Evolutionary conservation across 345 rosid species (phyloP), one percentile per base, ranked within the genome.

Genomic region (Melaleuca quinquenervia): DNA sequence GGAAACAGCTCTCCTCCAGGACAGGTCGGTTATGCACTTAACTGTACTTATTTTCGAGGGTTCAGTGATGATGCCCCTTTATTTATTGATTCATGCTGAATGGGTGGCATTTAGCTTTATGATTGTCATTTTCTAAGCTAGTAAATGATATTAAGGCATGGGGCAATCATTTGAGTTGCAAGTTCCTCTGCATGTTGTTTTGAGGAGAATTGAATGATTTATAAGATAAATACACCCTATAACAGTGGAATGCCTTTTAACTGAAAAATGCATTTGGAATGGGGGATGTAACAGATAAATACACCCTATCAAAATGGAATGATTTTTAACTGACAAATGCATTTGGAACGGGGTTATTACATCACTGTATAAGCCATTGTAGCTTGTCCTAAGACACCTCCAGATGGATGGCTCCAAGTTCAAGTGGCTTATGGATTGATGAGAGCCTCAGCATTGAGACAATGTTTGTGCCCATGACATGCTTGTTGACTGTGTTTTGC

Each of bases 1-100:
- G 98, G 92, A 87, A 94, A 89, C 89, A 87, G 91, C 76, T 89
- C 95, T 87, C 89, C 94, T 86, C 70, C 92, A 87, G 93, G 88
- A 64, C 98, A 92, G 98, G 99, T 94, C 83, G 75, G 87, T 85
- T 74, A 50, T 53, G 76, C 83, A 82, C 70, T 85, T 53, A n/a
- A 48, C 50, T 32, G 83, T 41, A 48, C 80, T 24, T 36, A 70
- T 78, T 56, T 83, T 80, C 11, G 45, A 45, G 56, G 10, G 18
- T 70, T 70, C 24, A 70, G 76, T 64, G 45, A 62, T 15, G 44
- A 32, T 64, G 76, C 76, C 76, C 45, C 1, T 64, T 64, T 36
- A 64, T 64, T 58, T 64, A 45, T 64, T 64, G 24, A 22, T 22
- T 64, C 76, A 64, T 45, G 9, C 22, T 64, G 44, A 64, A 29